Base-by-base conservation (phyloP, 2,329 filamentous ascomycete species). In the Stagonosporopsis cucurbitacearum region DNA sequence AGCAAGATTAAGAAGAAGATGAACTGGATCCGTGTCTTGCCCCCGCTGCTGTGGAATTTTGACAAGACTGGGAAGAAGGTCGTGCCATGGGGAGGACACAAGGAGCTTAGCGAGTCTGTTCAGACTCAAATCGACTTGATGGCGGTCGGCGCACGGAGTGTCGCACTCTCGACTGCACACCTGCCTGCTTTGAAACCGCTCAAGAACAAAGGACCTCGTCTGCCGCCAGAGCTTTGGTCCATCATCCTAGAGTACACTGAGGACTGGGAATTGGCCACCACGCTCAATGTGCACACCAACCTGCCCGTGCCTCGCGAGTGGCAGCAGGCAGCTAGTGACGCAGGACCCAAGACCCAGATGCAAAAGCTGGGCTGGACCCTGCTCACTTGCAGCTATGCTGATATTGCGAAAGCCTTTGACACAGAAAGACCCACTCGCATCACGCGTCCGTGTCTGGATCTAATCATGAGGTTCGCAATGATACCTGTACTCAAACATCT, bases 401-500 rank as follows among this genome's bases (percentile, higher is more conserved):
- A 88, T 30, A 88, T 96, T 59, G 91, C 91, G 71, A 84, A 86
- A 48, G 88, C 91, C 66, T 83, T 96, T 36, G 80, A 88, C 6
- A 77, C 85, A 33, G 89, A 90, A 17, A 88, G 89, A 0, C 86
- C 89, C 30, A 86, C 86, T 23, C 89, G 91, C 61, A 82, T 97
- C 12, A 95, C 92, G 0, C 88, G 88, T 2, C 81, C 96, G 1
- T 90, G 91, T 33, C 90, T 95, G 59, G 92, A 93, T 68, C 84
- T 96, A 36, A 92, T 96, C 65, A 92, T 97, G 79, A 92, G 95
- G 63, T 97, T 97, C 73, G 90, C 88, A 37, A 88, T 94, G 64
- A 89, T 88, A 15, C 86, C 90, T 12, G 86, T 96, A 3, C 84
- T 98, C 30, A 84, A 85, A 2, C 92, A 89, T 67, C 79, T 92